These are phyloP conservation scores for Penicillium sclerotiorum DNA, from an alignment of 2,329 filamentous ascomycete genomes.

Conservation along the genomic window DNA sequence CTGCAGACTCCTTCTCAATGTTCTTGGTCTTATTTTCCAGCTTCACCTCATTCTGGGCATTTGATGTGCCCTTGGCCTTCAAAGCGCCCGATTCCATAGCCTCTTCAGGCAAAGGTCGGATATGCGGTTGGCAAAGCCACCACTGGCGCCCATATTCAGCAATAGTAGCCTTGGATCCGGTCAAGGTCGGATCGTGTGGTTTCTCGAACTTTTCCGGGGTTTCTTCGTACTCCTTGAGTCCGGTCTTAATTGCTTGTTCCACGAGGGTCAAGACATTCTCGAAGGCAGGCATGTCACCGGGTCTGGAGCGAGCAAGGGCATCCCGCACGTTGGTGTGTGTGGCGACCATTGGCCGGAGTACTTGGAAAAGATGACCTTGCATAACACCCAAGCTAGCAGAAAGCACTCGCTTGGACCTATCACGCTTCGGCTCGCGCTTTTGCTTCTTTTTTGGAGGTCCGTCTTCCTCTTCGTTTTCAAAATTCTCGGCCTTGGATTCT, in stretches of 20 bases:
- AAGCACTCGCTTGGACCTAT: conserved; percentile 50
- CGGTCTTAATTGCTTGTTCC: conserved; percentile 72
- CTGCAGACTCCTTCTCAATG: conserved; percentile 7
- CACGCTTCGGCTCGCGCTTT: conserved; percentile 48
- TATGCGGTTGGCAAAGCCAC: conserved; percentile 88
- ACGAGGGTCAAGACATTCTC: conserved; percentile 76
- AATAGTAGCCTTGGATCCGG: conserved; percentile 62
- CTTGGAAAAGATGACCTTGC: conserved; percentile 91
- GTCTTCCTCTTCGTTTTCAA: conserved; percentile 46
- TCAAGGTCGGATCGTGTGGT: conserved; percentile 34
- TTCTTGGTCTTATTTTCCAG: conserved; percentile 16
- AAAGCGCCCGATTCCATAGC: conserved; percentile 81
- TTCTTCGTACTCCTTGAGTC: conserved; percentile 67
- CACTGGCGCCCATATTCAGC: conserved; percentile 76
- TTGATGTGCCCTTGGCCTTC: conserved; percentile 68
- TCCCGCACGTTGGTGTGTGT: conserved; percentile 83
- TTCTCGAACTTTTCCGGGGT: conserved; percentile 45
- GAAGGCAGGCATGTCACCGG: conserved; percentile 73
- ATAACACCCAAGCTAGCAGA: conserved; percentile 74
- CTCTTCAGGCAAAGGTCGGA: conserved; percentile 83
- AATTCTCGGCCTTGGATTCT: conserved; percentile 17
- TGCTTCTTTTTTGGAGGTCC: conserved; percentile 55
- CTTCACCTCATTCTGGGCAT: conserved; percentile 14
- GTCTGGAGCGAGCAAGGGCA: conserved; percentile 69
- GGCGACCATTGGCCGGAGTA: conserved; percentile 79